Base-by-base conservation (phyloP, 768 basidiomycete species). In the Galerina marginata region DNA sequence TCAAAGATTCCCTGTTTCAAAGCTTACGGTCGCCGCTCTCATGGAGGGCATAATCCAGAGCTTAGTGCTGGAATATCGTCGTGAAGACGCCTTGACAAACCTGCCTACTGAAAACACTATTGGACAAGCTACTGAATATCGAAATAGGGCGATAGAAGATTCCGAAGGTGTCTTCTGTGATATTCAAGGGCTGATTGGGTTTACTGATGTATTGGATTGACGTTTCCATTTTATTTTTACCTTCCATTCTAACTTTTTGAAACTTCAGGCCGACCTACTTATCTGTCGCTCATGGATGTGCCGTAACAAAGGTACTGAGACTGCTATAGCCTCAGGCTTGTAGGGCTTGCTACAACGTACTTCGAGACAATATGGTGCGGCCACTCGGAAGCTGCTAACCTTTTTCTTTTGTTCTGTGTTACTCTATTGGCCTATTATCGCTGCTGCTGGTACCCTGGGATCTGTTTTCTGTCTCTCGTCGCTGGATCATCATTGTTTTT, bases 21-120 rank as follows among this genome's bases (percentile, higher is more conserved):
- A 84, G 12, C 78, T 90, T 11, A 86, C 88, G 0, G 79, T 77
- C 0, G 79, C 81, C 9, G 83, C 84, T 2, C 65, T 90, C 2
- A 67, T 83, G 7, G 79, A 84, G 2, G 77, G 80, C 3, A 67
- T 86, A 15, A 49, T 79, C 6, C 65, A 73, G 7, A 71, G 77
- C 9, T 69, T 87, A 9, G 69, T 73, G 9, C 48, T 65, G n/a
- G 71, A 77, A 25, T 77, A 79, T 57, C 74, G 75, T 50, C 69
- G 65, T 11, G 71, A 76, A 45, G 39, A 37, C 36, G 23, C 37
- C 25, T 59, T 38, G 14, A 46, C 7, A 54, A 42, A 16, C 25
- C 4, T 29, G 20, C n/a, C 14, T 29, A 14, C 6, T 33, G 10
- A 37, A 39, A 33, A 33, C 29, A 33, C 29, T 4, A 33, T 7